Base-by-base conservation (phyloP, 108 stramenopile species). In the Parmales sp. region DNA sequence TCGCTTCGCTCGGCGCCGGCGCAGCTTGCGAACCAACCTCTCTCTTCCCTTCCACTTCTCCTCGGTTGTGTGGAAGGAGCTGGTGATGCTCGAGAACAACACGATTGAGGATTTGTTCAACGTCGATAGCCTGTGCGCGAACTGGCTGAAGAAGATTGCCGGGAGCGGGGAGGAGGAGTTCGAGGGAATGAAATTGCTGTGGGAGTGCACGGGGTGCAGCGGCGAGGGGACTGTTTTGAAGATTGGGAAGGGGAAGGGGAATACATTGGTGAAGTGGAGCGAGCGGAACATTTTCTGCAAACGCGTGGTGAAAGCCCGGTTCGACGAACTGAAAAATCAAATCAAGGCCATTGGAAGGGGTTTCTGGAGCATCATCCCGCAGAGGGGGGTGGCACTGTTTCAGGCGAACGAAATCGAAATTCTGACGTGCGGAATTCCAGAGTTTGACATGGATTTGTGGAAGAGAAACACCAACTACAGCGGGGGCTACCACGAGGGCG, bases 351-450 rank as follows among this genome's bases (percentile, higher is more conserved):
- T 84, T 37, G 50, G 73, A 37, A 39, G 72, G 34, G 83, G 83
- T 13, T 39, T 84, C 44, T 48, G 45, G 9, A 39, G 34, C 37
- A 87, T 99, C 3, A 91, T 99, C 46, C 98, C 98, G 0, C 88
- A 88, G 46, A 86, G 95, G 2, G 66, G 95, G n/a, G 74, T 98
- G 65, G 85, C 90, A 1, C 86, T 99, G 36, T 99, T 99, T 72
- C 91, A 93, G 65, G 93, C 86, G 54, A 79, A 88, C 69, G 98
- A 99, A 77, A 78, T 98, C 63, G 98, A 99, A 72, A 74, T 98
- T 70, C 85, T 98, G 65, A 88, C 97, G 76, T 97, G 94, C 41
- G 98, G 98, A 43, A 66, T 97, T 48, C 98, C 98, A 6, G 67
- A 78, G 41, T 94, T 99, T 65, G 93, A 98, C 70, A 82, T 95